A percentile compares a stretch with the other conserved stretches of the same genome.
Evolutionary conservation across 2,329 filamentous ascomycete genomes (phyloP).

Genomic region (Phoma sp.): DNA sequence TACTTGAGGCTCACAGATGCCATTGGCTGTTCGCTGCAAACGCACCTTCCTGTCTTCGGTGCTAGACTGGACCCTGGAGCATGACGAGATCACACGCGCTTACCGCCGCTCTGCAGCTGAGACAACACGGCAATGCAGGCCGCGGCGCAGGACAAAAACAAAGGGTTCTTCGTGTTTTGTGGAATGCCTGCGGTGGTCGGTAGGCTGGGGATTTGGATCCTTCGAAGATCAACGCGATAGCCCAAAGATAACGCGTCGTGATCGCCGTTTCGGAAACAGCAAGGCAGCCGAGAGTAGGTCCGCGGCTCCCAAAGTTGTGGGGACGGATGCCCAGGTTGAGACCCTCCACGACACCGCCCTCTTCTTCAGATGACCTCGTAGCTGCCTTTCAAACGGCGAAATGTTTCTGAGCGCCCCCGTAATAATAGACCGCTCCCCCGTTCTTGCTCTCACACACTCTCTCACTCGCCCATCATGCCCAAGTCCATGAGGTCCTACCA

Average conservation of each 20-base stretch:
- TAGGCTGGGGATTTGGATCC: neutral
- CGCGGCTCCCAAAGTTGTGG: slow-evolving; percentile 14
- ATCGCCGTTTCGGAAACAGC: slow-evolving; percentile 8
- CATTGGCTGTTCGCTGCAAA: slow-evolving; percentile 10
- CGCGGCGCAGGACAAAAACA: slow-evolving; percentile 4
- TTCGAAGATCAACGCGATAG: neutral
- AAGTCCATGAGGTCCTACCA: slow-evolving; percentile 45
- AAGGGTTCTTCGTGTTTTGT: neutral
- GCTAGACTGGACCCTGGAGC: slow-evolving; percentile 19
- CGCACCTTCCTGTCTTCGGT: slow-evolving; percentile 10
- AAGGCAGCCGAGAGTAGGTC: slow-evolving; percentile 13
- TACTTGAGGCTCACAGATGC: neutral
- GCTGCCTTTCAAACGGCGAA: slow-evolving; percentile 11
- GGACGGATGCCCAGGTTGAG: slow-evolving; percentile 22
- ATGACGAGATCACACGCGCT: slow-evolving; percentile 17
- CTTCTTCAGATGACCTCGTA: slow-evolving; percentile 34
- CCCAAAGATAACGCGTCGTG: slow-evolving; percentile 9
- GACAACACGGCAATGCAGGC: slow-evolving; percentile 11
- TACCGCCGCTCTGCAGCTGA: slow-evolving; percentile 9
- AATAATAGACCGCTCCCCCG: slow-evolving; percentile 18
- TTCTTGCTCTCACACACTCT: slow-evolving; percentile 10
- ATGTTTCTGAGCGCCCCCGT: slow-evolving; percentile 12
- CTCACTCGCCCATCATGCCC: slow-evolving; percentile 36
- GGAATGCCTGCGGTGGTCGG: neutral
- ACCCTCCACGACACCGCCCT: slow-evolving; percentile 30